phyloP scores from a whole-genome alignment of 768 basidiomycete species.

The Cystobasidium ongulense region DNA sequence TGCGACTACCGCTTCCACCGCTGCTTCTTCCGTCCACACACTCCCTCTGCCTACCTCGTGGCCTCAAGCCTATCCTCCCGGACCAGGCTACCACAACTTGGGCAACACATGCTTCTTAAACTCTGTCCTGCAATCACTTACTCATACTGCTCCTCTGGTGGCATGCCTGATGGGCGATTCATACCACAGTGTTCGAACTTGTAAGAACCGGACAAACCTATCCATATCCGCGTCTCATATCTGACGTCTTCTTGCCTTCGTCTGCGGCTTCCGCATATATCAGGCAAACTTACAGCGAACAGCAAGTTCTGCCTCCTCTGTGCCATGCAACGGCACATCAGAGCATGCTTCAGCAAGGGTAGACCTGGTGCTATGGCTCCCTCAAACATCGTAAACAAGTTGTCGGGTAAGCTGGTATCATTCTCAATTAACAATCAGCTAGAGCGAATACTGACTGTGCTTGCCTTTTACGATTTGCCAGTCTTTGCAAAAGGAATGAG shows the following conservation, averaged over 20 bases:
- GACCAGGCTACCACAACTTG: conserved; percentile 38
- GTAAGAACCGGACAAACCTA: background rate
- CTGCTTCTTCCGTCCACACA: background rate
- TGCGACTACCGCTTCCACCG: background rate
- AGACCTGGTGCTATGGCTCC: conserved; percentile 56
- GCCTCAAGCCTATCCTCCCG: conserved; percentile 22
- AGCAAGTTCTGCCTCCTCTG: conserved; percentile 72
- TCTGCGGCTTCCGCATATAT: background rate
- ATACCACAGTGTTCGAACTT: conserved; percentile 9
- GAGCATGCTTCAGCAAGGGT: conserved; percentile 51
- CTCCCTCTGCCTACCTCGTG: conserved; percentile 34
- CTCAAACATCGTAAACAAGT: conserved; percentile 56
- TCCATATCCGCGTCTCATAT: too few species aligned
- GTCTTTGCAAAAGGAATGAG: conserved; percentile 87
- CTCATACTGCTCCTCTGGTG: conserved; percentile 83
- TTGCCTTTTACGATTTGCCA: conserved; percentile 43
- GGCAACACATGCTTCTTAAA: conserved; percentile 64
- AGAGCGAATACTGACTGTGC: too few species aligned
- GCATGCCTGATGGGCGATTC: conserved; percentile 42
- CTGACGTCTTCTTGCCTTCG: too few species aligned
- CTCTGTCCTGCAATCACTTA: conserved; percentile 80
- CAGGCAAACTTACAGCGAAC: background rate
- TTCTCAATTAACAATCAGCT: too few species aligned
- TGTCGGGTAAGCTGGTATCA: conserved; percentile 58
- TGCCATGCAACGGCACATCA: conserved; percentile 55